A percentile compares a stretch with the other conserved stretches of the same genome.
These are phyloP conservation scores for Kuraishia floccosa DNA, from an alignment of 805 yeast genomes.

Conservation along the genomic window DNA sequence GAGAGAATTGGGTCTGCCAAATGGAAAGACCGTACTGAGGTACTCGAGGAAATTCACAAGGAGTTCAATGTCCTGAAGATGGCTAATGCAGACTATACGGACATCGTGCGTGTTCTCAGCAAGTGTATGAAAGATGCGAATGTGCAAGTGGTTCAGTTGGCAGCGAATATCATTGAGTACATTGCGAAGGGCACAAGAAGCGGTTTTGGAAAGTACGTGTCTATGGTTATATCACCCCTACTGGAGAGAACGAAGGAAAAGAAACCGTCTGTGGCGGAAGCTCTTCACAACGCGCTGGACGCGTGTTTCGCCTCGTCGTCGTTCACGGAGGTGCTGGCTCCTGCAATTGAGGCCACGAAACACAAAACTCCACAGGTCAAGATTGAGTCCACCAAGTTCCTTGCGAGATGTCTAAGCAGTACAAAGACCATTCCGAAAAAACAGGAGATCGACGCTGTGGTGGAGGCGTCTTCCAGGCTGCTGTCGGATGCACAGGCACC, in stretches of 20 bases:
- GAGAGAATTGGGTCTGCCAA: slow-evolving; percentile 45
- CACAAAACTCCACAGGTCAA: slow-evolving; percentile 81
- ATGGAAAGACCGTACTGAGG: slow-evolving; percentile 93
- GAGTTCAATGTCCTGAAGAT: slow-evolving; percentile 44
- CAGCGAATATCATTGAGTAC: slow-evolving; percentile 53
- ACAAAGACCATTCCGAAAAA: slow-evolving; percentile 36
- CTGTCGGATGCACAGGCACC: slow-evolving; percentile 78
- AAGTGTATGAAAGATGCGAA: slow-evolving; percentile 82
- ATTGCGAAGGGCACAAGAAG: slow-evolving; percentile 57
- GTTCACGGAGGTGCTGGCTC: slow-evolving; percentile 46
- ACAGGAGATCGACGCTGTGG: slow-evolving; percentile 44
- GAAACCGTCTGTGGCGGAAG: slow-evolving; percentile 66
- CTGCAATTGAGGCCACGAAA: slow-evolving; percentile 43
- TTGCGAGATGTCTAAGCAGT: slow-evolving; percentile 49
- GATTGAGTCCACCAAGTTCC: slow-evolving; percentile 54
- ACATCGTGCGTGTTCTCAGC: slow-evolving; percentile 50
- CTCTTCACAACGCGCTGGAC: slow-evolving; percentile 56
- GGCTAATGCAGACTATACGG: slow-evolving; percentile 50
- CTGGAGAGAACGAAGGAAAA: slow-evolving; percentile 84
- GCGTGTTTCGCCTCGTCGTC: slow-evolving; percentile 44
- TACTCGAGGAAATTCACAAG: slow-evolving; percentile 49
- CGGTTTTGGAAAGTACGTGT: slow-evolving; percentile 42
- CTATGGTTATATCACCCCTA: slow-evolving; percentile 43
- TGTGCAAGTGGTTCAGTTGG: slow-evolving; percentile 70
- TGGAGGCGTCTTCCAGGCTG: slow-evolving; percentile 46